Evolutionary conservation across 2,329 filamentous ascomycete species (phyloP).

Genomic region (Pseudopyrenochaeta lycopersici): DNA sequence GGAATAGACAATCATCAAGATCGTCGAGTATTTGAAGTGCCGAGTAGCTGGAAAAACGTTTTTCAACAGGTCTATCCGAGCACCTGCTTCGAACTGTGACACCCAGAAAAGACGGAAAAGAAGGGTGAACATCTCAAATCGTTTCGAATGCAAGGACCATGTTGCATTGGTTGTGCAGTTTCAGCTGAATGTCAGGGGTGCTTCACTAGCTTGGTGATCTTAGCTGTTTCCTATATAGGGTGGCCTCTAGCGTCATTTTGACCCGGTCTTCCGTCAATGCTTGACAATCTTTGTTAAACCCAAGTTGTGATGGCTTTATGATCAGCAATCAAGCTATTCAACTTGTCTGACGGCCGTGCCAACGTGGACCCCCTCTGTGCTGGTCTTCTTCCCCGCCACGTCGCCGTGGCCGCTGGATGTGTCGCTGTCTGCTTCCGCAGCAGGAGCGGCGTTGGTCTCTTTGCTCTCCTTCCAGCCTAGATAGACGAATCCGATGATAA

Average conservation of each 20-base stretch:
- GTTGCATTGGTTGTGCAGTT: background rate
- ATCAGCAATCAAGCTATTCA: conserved; percentile 2
- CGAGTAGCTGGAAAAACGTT: too few species aligned
- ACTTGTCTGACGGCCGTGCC: conserved; percentile 25
- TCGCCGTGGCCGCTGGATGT: conserved; percentile 24
- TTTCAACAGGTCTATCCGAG: too few species aligned
- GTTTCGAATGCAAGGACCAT: background rate
- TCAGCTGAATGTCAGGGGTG: background rate
- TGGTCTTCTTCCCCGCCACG: conserved; percentile 23
- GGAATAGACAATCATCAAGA: too few species aligned
- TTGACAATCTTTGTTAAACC: background rate
- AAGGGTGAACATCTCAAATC: background rate
- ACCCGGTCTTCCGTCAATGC: background rate
- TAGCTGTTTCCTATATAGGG: background rate
- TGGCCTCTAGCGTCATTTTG: background rate
- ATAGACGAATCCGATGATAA: conserved; percentile 70
- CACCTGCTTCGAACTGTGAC: too few species aligned
- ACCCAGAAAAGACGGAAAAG: too few species aligned
- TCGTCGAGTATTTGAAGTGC: too few species aligned
- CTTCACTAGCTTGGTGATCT: background rate
- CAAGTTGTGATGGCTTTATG: background rate
- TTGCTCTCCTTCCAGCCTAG: conserved; percentile 73
- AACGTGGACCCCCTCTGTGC: conserved; percentile 18
- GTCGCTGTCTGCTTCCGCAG: conserved; percentile 17
- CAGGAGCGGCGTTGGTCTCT: conserved; percentile 1